These are phyloP conservation scores for Paramecium sonneborni DNA, from an alignment of 73 alveolate species.

Conservation along the genomic window DNA sequence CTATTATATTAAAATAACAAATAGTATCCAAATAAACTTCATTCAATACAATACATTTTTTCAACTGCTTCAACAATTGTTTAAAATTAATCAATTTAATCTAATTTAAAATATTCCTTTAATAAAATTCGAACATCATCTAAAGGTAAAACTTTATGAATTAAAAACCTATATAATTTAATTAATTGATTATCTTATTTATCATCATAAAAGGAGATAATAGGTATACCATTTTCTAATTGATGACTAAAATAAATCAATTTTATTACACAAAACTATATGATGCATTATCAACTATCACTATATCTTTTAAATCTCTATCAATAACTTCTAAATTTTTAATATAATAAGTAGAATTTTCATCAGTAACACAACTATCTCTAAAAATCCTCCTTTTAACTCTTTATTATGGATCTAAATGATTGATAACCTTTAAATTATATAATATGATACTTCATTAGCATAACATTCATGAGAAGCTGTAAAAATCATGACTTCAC, in stretches of 20 bases:
- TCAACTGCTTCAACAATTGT: neutral
- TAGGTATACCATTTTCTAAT: conserved; percentile 83
- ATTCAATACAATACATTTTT: conserved; percentile 5
- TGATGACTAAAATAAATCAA: conserved; percentile 67
- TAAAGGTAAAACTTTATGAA: neutral
- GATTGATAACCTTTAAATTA: conserved; percentile 26
- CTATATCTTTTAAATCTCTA: conserved; percentile 74
- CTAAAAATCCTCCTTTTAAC: conserved; percentile 41
- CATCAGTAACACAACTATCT: conserved; percentile 62
- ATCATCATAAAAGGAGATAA: conserved; percentile 75
- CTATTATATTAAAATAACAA: neutral
- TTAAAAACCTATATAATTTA: conserved; percentile 48
- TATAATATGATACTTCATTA: conserved; percentile 63
- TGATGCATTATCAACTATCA: conserved; percentile 80
- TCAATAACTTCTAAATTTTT: conserved; percentile 48
- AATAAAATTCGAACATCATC: conserved; percentile 34
- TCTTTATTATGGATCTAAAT: conserved; percentile 50
- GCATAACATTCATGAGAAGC: conserved; percentile 76
- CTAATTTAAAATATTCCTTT: neutral
- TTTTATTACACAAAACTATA: conserved; percentile 45
- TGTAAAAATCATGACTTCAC: conserved; percentile 78
- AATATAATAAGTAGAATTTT: neutral
- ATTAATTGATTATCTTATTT: conserved; percentile 66
- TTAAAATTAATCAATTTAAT: neutral
- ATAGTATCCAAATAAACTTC: neutral